Percentiles rank a stretch among this genome's conserved stretches.
Conservation (phyloP, 2,329 filamentous ascomycete genomes). For the Clonostachys solani region DNA sequence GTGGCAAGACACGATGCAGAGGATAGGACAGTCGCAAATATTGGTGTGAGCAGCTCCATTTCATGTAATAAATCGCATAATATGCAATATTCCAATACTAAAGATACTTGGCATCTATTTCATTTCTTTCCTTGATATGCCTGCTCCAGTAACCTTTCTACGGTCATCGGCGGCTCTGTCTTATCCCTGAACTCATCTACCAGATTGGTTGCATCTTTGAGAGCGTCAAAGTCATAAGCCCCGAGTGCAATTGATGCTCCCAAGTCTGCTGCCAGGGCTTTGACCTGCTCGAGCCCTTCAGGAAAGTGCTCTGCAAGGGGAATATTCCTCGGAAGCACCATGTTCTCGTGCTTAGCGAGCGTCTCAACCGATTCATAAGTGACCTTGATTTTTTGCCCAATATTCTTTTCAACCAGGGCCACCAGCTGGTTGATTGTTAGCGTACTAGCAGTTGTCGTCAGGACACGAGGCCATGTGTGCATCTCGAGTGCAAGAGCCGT, state of each 20-base stretch:
- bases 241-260: constrained; percentile 20
- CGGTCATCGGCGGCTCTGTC: not conserved
- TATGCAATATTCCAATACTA: no score
- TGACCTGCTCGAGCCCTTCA: constrained; percentile 12
- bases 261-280: constrained; percentile 19
- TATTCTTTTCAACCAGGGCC: constrained; percentile 20
- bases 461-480: constrained; percentile 18
- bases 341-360: constrained; percentile 11
- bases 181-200: constrained; percentile 10
- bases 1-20: no score
- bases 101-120: no score
- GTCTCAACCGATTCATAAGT: constrained; percentile 15
- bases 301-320: constrained; percentile 18
- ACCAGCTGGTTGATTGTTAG: constrained; percentile 21
- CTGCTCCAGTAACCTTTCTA: no score
- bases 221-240: constrained; percentile 16
- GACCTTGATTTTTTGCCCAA: constrained; percentile 15
- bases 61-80: no score
- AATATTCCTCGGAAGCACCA: constrained; percentile 17
- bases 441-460: constrained; percentile 17
- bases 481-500: constrained; percentile 19
- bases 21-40: no score
- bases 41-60: no score
- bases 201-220: constrained; percentile 11
- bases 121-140: no score